phyloP scores from a whole-genome alignment of 2,329 filamentous ascomycete genomes.

The Talaromyces piceae region DNA sequence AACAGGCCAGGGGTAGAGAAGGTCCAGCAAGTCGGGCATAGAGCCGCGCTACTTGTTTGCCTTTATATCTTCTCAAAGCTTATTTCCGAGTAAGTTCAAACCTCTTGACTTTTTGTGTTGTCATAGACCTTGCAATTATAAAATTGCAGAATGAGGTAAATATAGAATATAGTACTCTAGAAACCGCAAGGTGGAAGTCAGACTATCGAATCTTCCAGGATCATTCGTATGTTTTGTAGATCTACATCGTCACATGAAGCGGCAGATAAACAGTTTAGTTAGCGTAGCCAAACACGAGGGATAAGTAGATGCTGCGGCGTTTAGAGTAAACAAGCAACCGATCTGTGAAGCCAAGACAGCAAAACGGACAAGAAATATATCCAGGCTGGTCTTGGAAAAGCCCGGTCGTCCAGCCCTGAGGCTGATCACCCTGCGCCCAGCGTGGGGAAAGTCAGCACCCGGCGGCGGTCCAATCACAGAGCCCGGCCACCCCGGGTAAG shows the following conservation, averaged over 20 bases:
- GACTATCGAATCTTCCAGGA: not conserved
- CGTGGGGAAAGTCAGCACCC: not conserved
- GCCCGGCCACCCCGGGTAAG: not conserved
- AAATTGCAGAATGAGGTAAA: not conserved
- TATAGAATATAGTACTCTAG: not conserved
- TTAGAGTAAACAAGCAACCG: not conserved
- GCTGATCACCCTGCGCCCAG: not conserved
- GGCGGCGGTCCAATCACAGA: not conserved
- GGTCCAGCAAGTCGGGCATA: conserved; percentile 16
- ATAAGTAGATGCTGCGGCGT: no score
- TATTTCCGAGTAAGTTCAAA: not conserved
- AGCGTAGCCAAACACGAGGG: not conserved
- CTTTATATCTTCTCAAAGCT: no score
- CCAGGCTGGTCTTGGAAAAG: not conserved
- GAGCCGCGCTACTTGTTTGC: not conserved
- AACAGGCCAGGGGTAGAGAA: conserved; percentile 22
- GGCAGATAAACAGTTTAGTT: not conserved
- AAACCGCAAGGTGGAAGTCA: not conserved
- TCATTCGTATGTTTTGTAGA: no score
- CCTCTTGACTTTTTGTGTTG: not conserved
- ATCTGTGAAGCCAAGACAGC: not conserved
- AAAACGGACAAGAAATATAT: not conserved
- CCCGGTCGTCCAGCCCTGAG: no score
- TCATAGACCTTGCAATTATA: not conserved
- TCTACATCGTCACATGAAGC: not conserved